phyloP scores from a whole-genome alignment of 139 green algal species.

The Astrephomene gubernaculifera region DNA sequence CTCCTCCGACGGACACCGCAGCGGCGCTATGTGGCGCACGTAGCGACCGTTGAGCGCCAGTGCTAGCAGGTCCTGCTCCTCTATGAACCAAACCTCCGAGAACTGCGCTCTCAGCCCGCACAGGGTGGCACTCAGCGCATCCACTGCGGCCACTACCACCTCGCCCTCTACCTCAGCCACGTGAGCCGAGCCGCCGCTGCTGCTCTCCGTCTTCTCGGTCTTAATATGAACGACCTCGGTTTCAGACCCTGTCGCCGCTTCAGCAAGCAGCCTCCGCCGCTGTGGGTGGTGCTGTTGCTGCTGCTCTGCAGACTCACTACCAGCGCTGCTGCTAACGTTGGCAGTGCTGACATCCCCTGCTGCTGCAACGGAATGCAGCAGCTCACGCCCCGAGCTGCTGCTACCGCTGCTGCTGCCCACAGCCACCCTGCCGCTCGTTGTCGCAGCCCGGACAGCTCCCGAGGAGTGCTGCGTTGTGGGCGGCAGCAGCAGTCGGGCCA shows the following conservation, averaged over 20 bases:
- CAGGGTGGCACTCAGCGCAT: conserved; percentile 54
- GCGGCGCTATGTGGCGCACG: conserved; percentile 44
- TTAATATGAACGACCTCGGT: no score
- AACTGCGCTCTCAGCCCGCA: conserved; percentile 61
- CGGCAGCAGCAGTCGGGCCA: conserved; percentile 68
- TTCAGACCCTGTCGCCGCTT: not conserved
- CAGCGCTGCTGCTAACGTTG: no score
- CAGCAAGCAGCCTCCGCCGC: no score
- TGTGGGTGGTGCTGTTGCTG: not conserved
- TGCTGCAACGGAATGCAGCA: not conserved
- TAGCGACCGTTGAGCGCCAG: conserved; percentile 70
- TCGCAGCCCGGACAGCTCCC: not conserved
- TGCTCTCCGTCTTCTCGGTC: conserved; percentile 26
- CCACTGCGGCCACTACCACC: conserved; percentile 52
- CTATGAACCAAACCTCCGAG: conserved; percentile 70
- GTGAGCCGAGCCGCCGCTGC: conserved; percentile 10
- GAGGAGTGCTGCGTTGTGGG: no score
- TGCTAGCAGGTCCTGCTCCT: conserved; percentile 80
- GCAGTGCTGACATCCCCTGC: not conserved
- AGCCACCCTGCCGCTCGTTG: not conserved
- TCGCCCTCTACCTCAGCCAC: not conserved
- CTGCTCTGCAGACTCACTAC: no score
- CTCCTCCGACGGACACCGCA: conserved; percentile 64
- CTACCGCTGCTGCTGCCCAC: not conserved
- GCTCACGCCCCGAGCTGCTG: no score